These are phyloP conservation scores for Posidonia australis DNA, from an alignment of 106 monocot genomes.

Conservation along the genomic window DNA sequence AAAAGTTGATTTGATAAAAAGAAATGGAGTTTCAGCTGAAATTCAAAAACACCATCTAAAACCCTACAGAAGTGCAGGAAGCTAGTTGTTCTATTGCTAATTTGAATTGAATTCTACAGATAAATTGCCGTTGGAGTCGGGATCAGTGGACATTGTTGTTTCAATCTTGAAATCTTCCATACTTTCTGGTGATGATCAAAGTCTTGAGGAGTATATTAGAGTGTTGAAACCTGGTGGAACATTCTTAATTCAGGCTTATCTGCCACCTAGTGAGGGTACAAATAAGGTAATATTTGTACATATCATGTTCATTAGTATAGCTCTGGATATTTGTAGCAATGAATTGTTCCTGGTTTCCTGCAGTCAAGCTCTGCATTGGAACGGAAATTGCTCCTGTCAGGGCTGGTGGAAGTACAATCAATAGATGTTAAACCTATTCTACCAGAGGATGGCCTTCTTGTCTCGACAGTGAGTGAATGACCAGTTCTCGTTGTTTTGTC, in stretches of 20 bases:
- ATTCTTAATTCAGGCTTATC: constrained; percentile 28
- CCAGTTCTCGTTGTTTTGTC: not conserved
- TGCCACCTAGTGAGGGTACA: constrained; percentile 6
- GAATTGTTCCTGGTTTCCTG: constrained; percentile 3
- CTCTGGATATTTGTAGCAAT: not conserved
- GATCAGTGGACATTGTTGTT: constrained; percentile 36
- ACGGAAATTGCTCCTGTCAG: constrained; percentile 48
- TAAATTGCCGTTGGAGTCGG: constrained; percentile 30
- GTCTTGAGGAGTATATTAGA: constrained; percentile 46
- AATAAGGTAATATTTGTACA: constrained; percentile 22
- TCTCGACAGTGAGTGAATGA: constrained; percentile 36
- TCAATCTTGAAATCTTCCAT: constrained; percentile 15
- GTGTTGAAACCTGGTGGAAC: constrained; percentile 64
- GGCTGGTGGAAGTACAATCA: constrained; percentile 54
- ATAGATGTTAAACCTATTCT: constrained; percentile 25
- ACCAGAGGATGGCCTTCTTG: constrained; percentile 3
- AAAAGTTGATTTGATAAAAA: not conserved
- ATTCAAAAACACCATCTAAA: no score
- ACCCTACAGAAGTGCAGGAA: not conserved
- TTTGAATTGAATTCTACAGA: not conserved
- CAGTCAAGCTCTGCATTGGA: constrained; percentile 30
- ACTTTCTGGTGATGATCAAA: not conserved
- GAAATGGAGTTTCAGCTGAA: not conserved
- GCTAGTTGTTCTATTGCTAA: not conserved
- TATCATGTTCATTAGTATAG: not conserved